Evolutionary conservation across 2,329 filamentous ascomycete genomes (phyloP), one percentile per base, ranked within the genome.

Genomic region (Arthroderma uncinatum): DNA sequence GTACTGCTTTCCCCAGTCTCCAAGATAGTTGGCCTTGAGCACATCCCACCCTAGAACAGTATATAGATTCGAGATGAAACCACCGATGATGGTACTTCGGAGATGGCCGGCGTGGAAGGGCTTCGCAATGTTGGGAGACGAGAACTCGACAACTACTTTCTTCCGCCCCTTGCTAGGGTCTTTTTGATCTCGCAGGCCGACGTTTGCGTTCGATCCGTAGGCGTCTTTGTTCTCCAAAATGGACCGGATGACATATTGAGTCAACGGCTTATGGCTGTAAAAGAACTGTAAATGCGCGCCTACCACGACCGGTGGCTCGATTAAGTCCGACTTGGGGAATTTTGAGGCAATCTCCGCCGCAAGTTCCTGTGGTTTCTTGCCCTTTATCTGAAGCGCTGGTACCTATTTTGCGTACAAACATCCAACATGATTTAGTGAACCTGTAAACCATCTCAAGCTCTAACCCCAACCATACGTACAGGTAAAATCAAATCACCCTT

Each of bases 1-100:
- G 60, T 84, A 84, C 68, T 85, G 82, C 74, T 84, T 84, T 54
- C 82, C 82, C 82, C 82, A 85, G 65, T 85, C 82, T 60, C 82
- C 82, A 3, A 85, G 76, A 68, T 85, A 85, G 71, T 85, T 85
- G 78, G 85, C 80, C 59, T 79, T 77, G 53, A 79, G 70, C 1
- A 84, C 81, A 12, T 84, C 78, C 80, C 81, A 84, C 55, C 82
- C 82, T 61, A 80, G 78, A 40, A 77, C 73, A 57, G 79, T 76
- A 68, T 82, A 82, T 9, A 85, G 70, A 64, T 85, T 84, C 12
- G 80, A 74, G 28, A 85, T 70, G 70, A 84, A 85, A 57, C 82
- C 82, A 61, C 82, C 82, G 57, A 85, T 84, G 66, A 85, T 84
- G 50, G 82, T 85, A 70, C 80, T 83, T 64, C 82, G 76, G 67